These are phyloP conservation scores for Fusarium decemcellulare DNA, from an alignment of 2,329 filamentous ascomycete genomes.

Conservation along the genomic window DNA sequence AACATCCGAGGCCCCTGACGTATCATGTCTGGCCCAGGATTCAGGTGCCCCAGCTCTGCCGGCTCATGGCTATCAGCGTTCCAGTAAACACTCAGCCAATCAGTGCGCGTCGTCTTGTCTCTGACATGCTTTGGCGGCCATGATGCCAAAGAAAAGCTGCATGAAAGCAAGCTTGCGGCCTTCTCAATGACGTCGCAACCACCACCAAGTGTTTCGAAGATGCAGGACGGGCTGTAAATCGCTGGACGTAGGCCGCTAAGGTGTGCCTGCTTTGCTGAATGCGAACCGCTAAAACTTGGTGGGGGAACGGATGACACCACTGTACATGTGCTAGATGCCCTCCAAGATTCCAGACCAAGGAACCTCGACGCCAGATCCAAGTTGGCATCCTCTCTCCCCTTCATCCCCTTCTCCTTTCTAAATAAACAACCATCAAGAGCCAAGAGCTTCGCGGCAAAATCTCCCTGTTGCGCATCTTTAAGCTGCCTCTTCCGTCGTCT, in stretches of 20 bases:
- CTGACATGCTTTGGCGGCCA: background rate
- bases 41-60: slow-evolving; percentile 3
- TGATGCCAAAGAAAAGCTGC: slow-evolving; percentile 17
- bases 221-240: slow-evolving; percentile 33
- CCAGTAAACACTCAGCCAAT: slow-evolving; percentile 15
- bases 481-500: slow-evolving; percentile 27
- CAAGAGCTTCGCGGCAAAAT: slow-evolving; percentile 22
- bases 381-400: slow-evolving; percentile 12
- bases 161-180: slow-evolving; percentile 42
- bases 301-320: slow-evolving; percentile 42
- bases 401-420: background rate
- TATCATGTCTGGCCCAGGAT: slow-evolving; percentile 28
- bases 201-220: slow-evolving; percentile 35
- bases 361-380: slow-evolving; percentile 15
- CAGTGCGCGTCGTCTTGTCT: slow-evolving; percentile 18
- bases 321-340: slow-evolving; percentile 23
- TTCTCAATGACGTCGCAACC: slow-evolving; percentile 44
- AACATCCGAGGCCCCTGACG: slow-evolving; percentile 27
- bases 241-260: slow-evolving; percentile 20
- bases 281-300: slow-evolving; percentile 29
- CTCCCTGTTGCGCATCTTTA: slow-evolving; percentile 5
- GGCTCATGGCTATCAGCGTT: slow-evolving; percentile 11
- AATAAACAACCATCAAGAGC: slow-evolving; percentile 22
- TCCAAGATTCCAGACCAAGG: slow-evolving; percentile 38
- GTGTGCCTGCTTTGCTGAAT: slow-evolving; percentile 15